These are phyloP conservation scores for Vararia minispora DNA, from an alignment of 768 basidiomycete species.

Conservation along the genomic window DNA sequence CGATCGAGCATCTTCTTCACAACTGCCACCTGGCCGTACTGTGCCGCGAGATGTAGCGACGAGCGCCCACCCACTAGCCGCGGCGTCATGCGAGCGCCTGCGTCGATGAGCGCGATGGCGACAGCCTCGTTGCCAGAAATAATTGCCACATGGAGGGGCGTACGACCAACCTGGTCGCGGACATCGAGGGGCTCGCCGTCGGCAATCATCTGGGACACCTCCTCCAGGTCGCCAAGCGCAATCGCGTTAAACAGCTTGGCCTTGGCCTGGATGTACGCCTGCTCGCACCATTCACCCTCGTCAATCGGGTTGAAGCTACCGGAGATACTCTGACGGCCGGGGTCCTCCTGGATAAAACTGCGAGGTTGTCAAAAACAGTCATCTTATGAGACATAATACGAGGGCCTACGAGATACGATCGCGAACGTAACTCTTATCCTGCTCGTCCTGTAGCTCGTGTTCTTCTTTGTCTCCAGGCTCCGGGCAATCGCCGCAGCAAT, in stretches of 20 bases:
- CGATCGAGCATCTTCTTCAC: slow-evolving; percentile 40
- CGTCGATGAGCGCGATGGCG: slow-evolving; percentile 40
- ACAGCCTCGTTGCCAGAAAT: slow-evolving; percentile 33
- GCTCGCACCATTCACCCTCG: slow-evolving; percentile 52
- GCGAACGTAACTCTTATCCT: slow-evolving; percentile 42
- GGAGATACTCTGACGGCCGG: slow-evolving; percentile 48
- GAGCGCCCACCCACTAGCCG: slow-evolving; percentile 46
- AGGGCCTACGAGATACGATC: slow-evolving; percentile 42
- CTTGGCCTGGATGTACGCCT: slow-evolving; percentile 45
- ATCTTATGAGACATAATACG: too few relatives aligned
- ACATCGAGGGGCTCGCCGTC: slow-evolving; percentile 36
- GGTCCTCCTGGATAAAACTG: slow-evolving; percentile 50
- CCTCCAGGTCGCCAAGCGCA: slow-evolving; percentile 29
- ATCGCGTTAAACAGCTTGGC: slow-evolving; percentile 50
- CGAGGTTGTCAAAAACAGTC: neutral
- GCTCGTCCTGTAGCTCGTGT: slow-evolving; percentile 35
- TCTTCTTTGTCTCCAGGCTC: slow-evolving; percentile 46
- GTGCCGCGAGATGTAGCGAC: slow-evolving; percentile 45
- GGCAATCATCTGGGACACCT: slow-evolving; percentile 29
- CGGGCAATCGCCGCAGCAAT: slow-evolving; percentile 53
- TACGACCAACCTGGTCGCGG: slow-evolving; percentile 53
- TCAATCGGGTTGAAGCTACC: slow-evolving; percentile 61
- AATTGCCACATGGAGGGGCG: slow-evolving; percentile 48
- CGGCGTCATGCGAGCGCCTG: slow-evolving; percentile 43
- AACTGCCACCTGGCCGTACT: slow-evolving; percentile 29